Evolutionary conservation across 192 early-diverging fungal genomes (phyloP).

Genomic region (Dimargaris xerosporica): DNA sequence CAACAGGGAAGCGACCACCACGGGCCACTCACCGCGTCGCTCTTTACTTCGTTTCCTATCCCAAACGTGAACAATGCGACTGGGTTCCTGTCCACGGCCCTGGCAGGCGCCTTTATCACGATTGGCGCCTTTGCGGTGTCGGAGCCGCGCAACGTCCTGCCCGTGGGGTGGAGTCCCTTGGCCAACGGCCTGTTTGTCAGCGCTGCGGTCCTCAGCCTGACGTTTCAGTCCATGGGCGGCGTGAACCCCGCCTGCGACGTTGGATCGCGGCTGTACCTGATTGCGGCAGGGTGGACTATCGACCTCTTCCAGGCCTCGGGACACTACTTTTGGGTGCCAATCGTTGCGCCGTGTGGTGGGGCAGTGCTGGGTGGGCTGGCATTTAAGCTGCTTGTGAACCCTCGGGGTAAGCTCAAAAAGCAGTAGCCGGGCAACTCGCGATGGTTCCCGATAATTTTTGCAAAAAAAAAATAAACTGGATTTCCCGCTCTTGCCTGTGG

Average conservation of each 20-base stretch:
- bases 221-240: conserved; percentile 44
- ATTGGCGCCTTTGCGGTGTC: conserved; percentile 42
- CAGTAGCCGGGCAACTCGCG: too few species aligned
- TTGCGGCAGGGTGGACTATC: conserved; percentile 44
- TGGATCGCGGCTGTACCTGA: conserved; percentile 58
- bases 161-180: conserved; percentile 34
- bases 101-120: conserved; percentile 51
- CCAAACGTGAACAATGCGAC: conserved; percentile 32
- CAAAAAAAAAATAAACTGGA: too few species aligned
- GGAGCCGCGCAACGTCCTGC: conserved; percentile 37
- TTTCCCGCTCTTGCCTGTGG: too few species aligned
- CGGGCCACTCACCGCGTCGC: conserved; percentile 32
- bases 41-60: conserved; percentile 48
- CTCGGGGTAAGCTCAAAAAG: too few species aligned
- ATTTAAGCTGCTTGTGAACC: conserved; percentile 32
- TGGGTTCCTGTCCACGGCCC: conserved; percentile 42
- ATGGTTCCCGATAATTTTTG: too few species aligned
- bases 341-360: conserved; percentile 49
- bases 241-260: conserved; percentile 69
- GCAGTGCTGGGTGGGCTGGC: conserved; percentile 34
- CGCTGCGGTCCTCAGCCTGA: conserved; percentile 41
- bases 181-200: conserved; percentile 42
- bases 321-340: conserved; percentile 58
- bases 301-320: conserved; percentile 41
- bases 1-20: conserved; percentile 26